Evolutionary conservation across 352 stramenopile species (phyloP).

Genomic region (Globisporangium middletonii): DNA sequence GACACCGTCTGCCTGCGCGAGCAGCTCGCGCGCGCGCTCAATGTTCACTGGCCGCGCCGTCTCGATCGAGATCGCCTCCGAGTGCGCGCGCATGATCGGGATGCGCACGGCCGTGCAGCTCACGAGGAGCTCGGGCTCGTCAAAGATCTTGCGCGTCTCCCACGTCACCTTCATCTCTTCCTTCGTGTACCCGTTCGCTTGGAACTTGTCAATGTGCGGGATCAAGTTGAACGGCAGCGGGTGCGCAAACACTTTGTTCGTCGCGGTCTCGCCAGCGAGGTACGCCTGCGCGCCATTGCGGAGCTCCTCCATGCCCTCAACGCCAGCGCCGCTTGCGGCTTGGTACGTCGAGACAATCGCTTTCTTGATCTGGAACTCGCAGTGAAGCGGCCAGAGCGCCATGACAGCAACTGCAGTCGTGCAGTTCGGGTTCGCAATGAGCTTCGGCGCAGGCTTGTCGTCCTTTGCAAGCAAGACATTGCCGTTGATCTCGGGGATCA

Average conservation of each 20-base stretch:
- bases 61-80: conserved; percentile 94
- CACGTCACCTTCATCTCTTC: conserved; percentile 99
- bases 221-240: conserved; percentile 99
- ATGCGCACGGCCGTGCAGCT: conserved; percentile 96
- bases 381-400: conserved; percentile 95
- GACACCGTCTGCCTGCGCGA: conserved; percentile 89
- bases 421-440: conserved; percentile 99
- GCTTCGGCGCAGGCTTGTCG: conserved; percentile 47
- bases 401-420: conserved; percentile 97
- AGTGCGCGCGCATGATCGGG: conserved; percentile 96
- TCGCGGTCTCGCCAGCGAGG: conserved; percentile 60
- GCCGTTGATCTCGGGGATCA: conserved; percentile 96
- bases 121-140: conserved; percentile 68
- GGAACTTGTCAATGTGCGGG: conserved; percentile 99
- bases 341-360: conserved; percentile 96
- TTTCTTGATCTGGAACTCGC: conserved; percentile 94
- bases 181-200: conserved; percentile 98
- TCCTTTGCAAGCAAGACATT: conserved; percentile 66
- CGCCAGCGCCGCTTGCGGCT: conserved; percentile 88
- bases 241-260: conserved; percentile 95
- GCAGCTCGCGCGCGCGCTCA: conserved; percentile 69
- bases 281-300: conserved; percentile 78
- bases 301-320: conserved; percentile 95
- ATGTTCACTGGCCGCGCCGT: conserved; percentile 89
- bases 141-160: conserved; percentile 98